Base-by-base conservation (phyloP, 306 rosid species). In the Acacia acuminata region DNA sequence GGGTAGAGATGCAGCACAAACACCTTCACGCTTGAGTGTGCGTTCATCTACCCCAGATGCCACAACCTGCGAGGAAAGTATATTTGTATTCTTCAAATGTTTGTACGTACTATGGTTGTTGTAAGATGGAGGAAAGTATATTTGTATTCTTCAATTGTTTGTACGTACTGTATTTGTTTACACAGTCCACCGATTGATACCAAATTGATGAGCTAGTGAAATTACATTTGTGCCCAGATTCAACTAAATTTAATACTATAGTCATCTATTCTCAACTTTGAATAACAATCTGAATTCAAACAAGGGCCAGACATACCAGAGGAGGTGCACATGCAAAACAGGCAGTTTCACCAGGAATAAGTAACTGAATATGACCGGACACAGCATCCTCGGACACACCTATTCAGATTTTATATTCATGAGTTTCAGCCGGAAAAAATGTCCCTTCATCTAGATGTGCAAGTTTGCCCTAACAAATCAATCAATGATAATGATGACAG, bases 271-370 rank as follows among this genome's bases (percentile, higher is more conserved):
- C 4, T 27, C 75, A 75, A 76, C 42, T 15, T 38, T 58, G 81
- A 77, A 72, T 27, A 17, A 77, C 63, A 67, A 22, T 50, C 55
- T 75, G 81, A 79, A 19, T 78, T 76, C 66, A 79, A 43, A 73
- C n/a, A 60, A 85, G 75, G 53, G 51, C 51, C 47, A 58, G 67
- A 34, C 91, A 61, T 88, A 96, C 99, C 93, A 96, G 83, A 86
- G 99, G 99, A 79, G 99, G 98, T 73, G 99, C 98, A 81, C 99
- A 94, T 69, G 99, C 99, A 90, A 96, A 96, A 90, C 99, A 96
- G 64, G 98, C 99, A 80, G 93, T 94, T 89, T 96, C 99, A 71
- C 99, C 98, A 43, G 98, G 99, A 68, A 96, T 86, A 71, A 96
- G 86, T 86, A 96, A 78, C 88, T 96, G 99, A 88, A 96, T 96